These are phyloP conservation scores for Phytophthora pinifolia DNA, from an alignment of 352 stramenopile genomes.

Conservation along the genomic window DNA sequence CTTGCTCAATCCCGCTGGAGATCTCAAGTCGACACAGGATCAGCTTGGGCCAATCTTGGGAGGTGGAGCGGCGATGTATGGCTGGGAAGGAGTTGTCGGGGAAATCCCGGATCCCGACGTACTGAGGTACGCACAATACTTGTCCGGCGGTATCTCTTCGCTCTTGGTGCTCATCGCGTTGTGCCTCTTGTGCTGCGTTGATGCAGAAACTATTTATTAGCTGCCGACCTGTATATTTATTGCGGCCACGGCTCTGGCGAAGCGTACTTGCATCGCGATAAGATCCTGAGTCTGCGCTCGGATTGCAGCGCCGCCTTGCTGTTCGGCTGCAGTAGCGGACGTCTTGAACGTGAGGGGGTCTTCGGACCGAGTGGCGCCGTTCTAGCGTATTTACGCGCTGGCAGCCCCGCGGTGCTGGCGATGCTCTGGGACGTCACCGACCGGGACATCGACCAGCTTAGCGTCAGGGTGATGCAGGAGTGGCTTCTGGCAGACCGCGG, in stretches of 20 bases:
- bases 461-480: conserved; percentile 54
- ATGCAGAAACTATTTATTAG: conserved; percentile 46
- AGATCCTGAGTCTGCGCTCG: conserved; percentile 58
- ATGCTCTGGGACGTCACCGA: conserved; percentile 99
- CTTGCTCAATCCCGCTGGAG: conserved; percentile 73
- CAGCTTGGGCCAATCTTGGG: conserved; percentile 60
- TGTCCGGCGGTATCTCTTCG: background rate
- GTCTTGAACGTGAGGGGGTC: conserved; percentile 76
- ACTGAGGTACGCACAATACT: conserved; percentile 41
- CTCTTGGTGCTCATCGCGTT: conserved; percentile 5
- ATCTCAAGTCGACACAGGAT: conserved; percentile 64
- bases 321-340: conserved; percentile 97
- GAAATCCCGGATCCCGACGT: conserved; percentile 47
- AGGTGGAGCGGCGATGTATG: conserved; percentile 25
- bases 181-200: background rate
- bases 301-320: conserved; percentile 89
- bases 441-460: conserved; percentile 96
- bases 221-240: conserved; percentile 94
- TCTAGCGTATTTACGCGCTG: conserved; percentile 92
- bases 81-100: conserved; percentile 57
- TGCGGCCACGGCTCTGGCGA: conserved; percentile 97
- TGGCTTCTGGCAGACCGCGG: conserved; percentile 67
- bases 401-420: conserved; percentile 93
- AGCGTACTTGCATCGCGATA: conserved; percentile 85
- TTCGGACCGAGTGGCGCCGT: conserved; percentile 96